Evolutionary conservation across 176 grass and related monocot genomes (phyloP).

Genomic region (Avena atlantica): DNA sequence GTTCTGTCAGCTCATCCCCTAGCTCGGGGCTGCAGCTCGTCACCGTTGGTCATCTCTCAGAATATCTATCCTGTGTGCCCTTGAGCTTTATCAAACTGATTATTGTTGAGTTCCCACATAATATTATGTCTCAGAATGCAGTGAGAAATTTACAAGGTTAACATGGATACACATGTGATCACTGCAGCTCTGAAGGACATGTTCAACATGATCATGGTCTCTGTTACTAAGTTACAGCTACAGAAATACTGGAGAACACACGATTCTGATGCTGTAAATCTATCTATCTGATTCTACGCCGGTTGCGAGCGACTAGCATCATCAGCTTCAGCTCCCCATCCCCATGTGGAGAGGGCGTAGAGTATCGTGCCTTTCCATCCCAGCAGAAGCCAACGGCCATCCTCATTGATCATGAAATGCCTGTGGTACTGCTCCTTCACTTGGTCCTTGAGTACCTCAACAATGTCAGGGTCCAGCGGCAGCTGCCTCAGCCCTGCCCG

Average conservation of each 20-base stretch:
- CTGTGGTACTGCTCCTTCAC: conserved; percentile 48
- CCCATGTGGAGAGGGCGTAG: conserved; percentile 48
- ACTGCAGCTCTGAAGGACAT: neutral
- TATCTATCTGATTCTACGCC: neutral
- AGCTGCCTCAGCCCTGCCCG: conserved; percentile 55
- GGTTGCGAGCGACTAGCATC: neutral
- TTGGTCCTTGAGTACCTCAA: conserved; percentile 31
- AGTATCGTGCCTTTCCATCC: conserved; percentile 60
- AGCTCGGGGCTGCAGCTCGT: neutral
- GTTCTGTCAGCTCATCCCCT: neutral
- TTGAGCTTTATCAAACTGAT: neutral
- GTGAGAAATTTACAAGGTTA: neutral
- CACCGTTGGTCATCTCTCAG: neutral
- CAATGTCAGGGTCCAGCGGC: conserved; percentile 29
- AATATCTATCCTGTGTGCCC: neutral
- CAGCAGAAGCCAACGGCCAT: conserved; percentile 53
- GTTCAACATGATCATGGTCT: neutral
- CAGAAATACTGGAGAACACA: too few species aligned
- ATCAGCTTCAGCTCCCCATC: neutral
- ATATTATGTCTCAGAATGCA: neutral
- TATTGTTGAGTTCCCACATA: neutral
- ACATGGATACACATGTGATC: neutral
- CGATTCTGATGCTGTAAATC: neutral
- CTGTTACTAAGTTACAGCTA: neutral
- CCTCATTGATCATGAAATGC: conserved; percentile 50